These are phyloP conservation scores for Nitzschia sp. DNA, from an alignment of 108 stramenopile species.

Conservation along the genomic window DNA sequence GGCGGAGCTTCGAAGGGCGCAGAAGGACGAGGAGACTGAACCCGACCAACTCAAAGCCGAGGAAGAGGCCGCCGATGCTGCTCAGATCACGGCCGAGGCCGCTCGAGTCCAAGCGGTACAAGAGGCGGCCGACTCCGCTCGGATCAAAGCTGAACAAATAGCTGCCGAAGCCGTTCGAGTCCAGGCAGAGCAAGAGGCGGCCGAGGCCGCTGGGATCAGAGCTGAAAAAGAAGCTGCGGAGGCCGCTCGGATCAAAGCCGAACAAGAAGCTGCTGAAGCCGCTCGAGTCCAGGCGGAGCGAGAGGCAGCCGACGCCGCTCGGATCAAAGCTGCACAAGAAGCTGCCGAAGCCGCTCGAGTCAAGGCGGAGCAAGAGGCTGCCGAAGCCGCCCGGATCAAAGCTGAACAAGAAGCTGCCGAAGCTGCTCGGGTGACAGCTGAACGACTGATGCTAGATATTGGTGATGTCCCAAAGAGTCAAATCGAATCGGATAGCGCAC, in stretches of 20 bases:
- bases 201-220: not conserved
- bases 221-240: not conserved
- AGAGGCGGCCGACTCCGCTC: not conserved
- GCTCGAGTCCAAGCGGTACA: not conserved
- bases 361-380: not conserved
- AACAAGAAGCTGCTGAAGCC: not conserved
- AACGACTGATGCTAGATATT: too few relatives aligned
- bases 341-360: not conserved
- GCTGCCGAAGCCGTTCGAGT: too few relatives aligned
- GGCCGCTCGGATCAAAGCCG: not conserved
- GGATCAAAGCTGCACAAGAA: not conserved
- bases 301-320: not conserved
- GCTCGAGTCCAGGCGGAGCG: not conserved
- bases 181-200: not conserved
- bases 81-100: not conserved
- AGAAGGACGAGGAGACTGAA: conserved; percentile 6
- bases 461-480: too few relatives aligned
- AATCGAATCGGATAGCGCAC: too few relatives aligned
- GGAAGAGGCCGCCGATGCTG: not conserved
- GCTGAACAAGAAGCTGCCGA: not conserved
- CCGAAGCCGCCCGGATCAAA: not conserved
- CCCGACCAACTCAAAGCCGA: not conserved
- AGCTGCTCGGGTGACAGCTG: not conserved
- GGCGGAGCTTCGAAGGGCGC: not conserved
- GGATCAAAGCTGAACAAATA: not conserved